Evolutionary conservation across 768 basidiomycete genomes (phyloP).

Genomic region (Rhodotorula sphaerocarpa): DNA sequence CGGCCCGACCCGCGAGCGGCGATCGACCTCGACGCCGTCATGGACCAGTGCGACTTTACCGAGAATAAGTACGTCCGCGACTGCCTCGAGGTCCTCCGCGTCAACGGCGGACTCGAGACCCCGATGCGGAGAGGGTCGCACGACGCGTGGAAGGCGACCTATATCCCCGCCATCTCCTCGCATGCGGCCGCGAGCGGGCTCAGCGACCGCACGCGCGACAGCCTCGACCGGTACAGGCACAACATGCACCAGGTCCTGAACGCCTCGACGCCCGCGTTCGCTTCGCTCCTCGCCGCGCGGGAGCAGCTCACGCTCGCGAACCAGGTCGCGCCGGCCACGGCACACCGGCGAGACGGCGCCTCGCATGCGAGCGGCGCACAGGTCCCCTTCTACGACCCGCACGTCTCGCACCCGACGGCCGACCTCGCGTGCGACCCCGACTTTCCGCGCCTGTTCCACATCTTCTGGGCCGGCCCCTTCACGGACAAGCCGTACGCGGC

Average conservation of each 20-base stretch:
- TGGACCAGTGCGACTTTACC: conserved; percentile 88
- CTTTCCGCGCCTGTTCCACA: conserved; percentile 84
- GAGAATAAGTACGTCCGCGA: conserved; percentile 88
- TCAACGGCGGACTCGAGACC: conserved; percentile 80
- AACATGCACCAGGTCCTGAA: conserved; percentile 20
- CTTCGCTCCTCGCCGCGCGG: conserved; percentile 10
- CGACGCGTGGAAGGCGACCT: conserved; percentile 83
- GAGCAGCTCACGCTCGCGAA: conserved; percentile 18
- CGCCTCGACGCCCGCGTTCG: conserved; percentile 9
- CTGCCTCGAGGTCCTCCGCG: conserved; percentile 85
- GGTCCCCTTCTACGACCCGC: conserved; percentile 45
- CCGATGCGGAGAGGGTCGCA: conserved; percentile 66
- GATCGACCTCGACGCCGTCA: conserved; percentile 78
- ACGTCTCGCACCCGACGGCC: conserved; percentile 4
- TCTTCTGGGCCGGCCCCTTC: conserved; percentile 99
- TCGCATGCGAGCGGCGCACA: conserved; percentile 51
- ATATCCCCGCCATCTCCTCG: conserved; percentile 52
- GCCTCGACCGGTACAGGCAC: conserved; percentile 12
- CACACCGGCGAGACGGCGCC: conserved; percentile 30
- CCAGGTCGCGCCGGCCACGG: background rate
- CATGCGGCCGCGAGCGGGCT: conserved; percentile 36
- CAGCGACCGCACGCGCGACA: conserved; percentile 1
- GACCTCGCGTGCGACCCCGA: conserved; percentile 68
- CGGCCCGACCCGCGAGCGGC: conserved; percentile 76
- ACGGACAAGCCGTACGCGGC: conserved; percentile 98